phyloP scores from a whole-genome alignment of 2,329 filamentous ascomycete genomes.

The Cercospora nicotianae region DNA sequence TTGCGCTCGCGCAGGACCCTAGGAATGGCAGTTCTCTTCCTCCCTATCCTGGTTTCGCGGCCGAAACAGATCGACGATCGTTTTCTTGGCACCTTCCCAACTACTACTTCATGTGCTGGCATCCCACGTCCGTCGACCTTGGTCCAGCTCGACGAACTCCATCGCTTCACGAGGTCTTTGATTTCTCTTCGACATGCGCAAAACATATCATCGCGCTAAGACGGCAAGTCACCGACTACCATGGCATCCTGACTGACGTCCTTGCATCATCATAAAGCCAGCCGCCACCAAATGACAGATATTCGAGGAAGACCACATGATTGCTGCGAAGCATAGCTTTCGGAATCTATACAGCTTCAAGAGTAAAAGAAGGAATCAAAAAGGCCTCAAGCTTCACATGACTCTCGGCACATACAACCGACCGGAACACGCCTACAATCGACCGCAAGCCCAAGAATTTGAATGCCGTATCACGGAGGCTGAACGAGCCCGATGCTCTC shows the following conservation, averaged over 20 bases:
- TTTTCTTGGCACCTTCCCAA: background rate
- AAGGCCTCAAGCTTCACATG: background rate
- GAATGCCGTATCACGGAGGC: background rate
- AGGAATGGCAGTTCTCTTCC: background rate
- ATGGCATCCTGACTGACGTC: background rate
- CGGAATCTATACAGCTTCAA: background rate
- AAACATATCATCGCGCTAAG: background rate
- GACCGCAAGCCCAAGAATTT: background rate
- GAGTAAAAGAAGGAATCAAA: background rate
- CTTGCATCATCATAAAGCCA: background rate
- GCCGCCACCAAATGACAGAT: background rate
- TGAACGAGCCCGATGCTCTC: background rate
- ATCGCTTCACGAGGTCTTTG: background rate
- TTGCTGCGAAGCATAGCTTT: background rate
- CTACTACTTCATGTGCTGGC: background rate
- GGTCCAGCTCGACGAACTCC: background rate
- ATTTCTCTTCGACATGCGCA: background rate
- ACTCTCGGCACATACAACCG: background rate
- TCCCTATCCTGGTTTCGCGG: constrained; percentile 3
- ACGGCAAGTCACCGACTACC: background rate
- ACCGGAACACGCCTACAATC: background rate
- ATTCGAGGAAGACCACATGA: background rate
- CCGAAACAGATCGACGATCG: constrained; percentile 6
- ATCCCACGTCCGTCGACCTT: background rate
- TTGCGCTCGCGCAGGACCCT: background rate